phyloP scores from a whole-genome alignment of 2,329 filamentous ascomycete species.

The Talaromyces sp. region DNA sequence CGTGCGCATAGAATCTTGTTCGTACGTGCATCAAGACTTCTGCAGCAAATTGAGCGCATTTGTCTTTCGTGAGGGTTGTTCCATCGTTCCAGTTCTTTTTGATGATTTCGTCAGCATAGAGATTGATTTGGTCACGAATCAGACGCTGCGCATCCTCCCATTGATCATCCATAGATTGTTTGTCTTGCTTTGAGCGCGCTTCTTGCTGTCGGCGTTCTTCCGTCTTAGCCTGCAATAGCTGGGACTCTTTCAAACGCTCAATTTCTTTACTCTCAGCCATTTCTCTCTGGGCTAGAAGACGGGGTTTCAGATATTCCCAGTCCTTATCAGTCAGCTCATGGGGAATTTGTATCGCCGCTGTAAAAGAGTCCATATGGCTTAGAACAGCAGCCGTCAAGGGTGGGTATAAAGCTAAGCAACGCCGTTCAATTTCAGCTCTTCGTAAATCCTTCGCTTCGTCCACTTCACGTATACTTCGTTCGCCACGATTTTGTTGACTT shows the following conservation, averaged over 20 bases:
- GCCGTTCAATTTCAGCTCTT: constrained; percentile 67
- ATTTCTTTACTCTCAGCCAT: constrained; percentile 59
- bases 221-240: constrained; percentile 46
- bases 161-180: constrained; percentile 62
- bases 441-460: constrained; percentile 62
- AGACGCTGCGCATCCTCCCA: constrained; percentile 70
- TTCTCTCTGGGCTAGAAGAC: constrained; percentile 63
- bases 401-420: constrained; percentile 63
- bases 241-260: constrained; percentile 48
- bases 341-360: constrained; percentile 67
- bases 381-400: constrained; percentile 62
- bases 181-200: constrained; percentile 49
- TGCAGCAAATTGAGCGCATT: constrained; percentile 65
- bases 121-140: constrained; percentile 61
- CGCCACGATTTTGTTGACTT: constrained; percentile 26
- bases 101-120: constrained; percentile 69
- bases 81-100: constrained; percentile 63
- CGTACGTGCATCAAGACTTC: constrained; percentile 68
- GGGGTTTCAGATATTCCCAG: constrained; percentile 67
- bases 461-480: constrained; percentile 61
- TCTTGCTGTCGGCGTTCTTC: constrained; percentile 49
- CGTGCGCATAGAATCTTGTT: constrained; percentile 61
- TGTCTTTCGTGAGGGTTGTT: constrained; percentile 60
- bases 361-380: constrained; percentile 69
- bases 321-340: constrained; percentile 64